phyloP scores from a whole-genome alignment of 2,329 filamentous ascomycete species.

The Verticillium nonalfalfae region DNA sequence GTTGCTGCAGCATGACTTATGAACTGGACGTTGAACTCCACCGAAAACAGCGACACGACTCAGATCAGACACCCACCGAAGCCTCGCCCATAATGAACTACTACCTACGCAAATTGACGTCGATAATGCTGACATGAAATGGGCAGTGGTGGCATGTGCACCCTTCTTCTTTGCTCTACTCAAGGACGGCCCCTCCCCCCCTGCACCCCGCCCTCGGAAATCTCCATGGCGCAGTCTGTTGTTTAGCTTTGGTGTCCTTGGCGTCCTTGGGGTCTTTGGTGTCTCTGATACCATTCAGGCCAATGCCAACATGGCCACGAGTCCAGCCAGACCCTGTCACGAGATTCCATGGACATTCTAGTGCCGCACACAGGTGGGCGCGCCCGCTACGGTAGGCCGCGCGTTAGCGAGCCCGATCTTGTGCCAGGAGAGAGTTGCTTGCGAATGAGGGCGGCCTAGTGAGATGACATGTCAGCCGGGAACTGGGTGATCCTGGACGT shows the following conservation, averaged over 20 bases:
- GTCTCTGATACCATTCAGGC: too few relatives aligned
- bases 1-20: background rate
- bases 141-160: constrained; percentile 6
- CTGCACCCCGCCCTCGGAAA: constrained; percentile 6
- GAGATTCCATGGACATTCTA: constrained; percentile 7
- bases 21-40: background rate
- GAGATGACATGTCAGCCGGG: background rate
- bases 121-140: background rate
- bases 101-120: background rate
- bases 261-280: too few relatives aligned
- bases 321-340: constrained; percentile 1
- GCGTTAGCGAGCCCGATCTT: background rate
- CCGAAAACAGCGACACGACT: background rate
- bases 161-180: background rate
- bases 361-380: constrained; percentile 4
- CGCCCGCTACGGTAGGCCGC: background rate
- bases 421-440: background rate
- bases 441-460: background rate
- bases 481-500: background rate
- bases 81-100: background rate
- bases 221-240: constrained; percentile 1
- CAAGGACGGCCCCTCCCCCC: background rate
- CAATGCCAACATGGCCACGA: background rate
- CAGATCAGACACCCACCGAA: background rate
- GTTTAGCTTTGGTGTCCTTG: background rate